Evolutionary conservation across 2,329 filamentous ascomycete species (phyloP), one percentile per base, ranked within the genome.

Genomic region (Didymella pinodella): DNA sequence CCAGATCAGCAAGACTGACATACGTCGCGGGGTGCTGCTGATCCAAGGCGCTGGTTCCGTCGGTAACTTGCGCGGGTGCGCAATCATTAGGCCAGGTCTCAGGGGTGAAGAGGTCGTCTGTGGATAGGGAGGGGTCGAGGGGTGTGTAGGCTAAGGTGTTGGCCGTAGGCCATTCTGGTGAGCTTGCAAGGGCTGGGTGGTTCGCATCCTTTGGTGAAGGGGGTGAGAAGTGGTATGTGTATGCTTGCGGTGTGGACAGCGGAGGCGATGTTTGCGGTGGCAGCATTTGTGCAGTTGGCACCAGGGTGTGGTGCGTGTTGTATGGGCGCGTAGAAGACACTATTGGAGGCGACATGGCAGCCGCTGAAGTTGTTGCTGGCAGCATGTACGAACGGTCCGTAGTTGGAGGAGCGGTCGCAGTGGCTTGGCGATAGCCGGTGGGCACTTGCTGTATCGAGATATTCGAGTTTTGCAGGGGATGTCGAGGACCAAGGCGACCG

Each of bases 311-410:
- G 34, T 52, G 31, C 2, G 26, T 6, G 16, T 48, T 44, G n/a
- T 43, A 31, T 8, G 22, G 11, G 10, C 18, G 49, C 16, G 55
- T 1, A 7, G 55, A 36, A 4, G 7, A 2, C 7, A 40, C 22
- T 3, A 36, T 18, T 2, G 50, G 50, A 48, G 56, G 49, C 18
- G 56, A 59, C 48, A 57, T 38, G 4, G 20, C 28, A 14, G 34
- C 12, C 31, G 29, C 7, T 12, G 38, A 26, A 6, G 26, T 26
- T 1, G 44, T 18, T 16, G 28, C 18, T 7, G 44, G 31, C 0
- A 29, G 26, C 16, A 18, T 46, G 26, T 16, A 12, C 29, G 56
- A 26, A 12, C 38, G 28, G 12, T 32, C 16, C 16, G 31, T n/a
- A 5, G 36, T 34, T 1, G 49, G 28, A 7, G 44, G 43, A 12